phyloP scores from a whole-genome alignment of 257 asterid genomes.

The Petunia secreta region DNA sequence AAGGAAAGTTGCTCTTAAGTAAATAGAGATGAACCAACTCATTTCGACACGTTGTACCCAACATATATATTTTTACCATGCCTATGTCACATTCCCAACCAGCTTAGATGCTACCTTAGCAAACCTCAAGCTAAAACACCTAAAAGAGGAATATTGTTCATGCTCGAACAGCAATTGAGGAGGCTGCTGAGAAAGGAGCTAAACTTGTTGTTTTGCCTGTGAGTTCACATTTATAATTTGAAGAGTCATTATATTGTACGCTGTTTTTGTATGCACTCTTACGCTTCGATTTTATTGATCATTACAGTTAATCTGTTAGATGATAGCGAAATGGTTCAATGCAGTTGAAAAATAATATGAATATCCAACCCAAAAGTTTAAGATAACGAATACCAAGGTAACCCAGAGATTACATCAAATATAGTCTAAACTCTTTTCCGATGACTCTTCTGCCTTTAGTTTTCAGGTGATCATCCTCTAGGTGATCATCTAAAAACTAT shows the following conservation, averaged over 20 bases:
- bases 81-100: no score
- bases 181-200: slow-evolving; percentile 86
- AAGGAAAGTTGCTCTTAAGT: no score
- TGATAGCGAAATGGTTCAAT: not conserved
- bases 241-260: not conserved
- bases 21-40: no score
- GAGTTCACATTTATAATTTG: slow-evolving; percentile 32
- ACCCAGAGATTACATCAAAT: no score
- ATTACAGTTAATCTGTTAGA: not conserved
- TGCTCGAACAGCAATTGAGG: slow-evolving; percentile 76
- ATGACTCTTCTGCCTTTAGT: no score
- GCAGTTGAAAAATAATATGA: not conserved
- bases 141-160: slow-evolving; percentile 61
- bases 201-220: slow-evolving; percentile 90
- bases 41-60: no score
- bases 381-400: not conserved
- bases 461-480: no score
- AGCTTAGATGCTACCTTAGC: no score
- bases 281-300: not conserved
- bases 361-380: not conserved
- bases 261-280: not conserved
- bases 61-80: no score
- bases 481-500: no score
- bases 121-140: no score
- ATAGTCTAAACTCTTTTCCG: no score